A percentile compares a stretch with the other conserved stretches of the same genome.
Evolutionary conservation across 1,284 basidiomycete species (phyloP).

Genomic region (Trametes hirsuta): DNA sequence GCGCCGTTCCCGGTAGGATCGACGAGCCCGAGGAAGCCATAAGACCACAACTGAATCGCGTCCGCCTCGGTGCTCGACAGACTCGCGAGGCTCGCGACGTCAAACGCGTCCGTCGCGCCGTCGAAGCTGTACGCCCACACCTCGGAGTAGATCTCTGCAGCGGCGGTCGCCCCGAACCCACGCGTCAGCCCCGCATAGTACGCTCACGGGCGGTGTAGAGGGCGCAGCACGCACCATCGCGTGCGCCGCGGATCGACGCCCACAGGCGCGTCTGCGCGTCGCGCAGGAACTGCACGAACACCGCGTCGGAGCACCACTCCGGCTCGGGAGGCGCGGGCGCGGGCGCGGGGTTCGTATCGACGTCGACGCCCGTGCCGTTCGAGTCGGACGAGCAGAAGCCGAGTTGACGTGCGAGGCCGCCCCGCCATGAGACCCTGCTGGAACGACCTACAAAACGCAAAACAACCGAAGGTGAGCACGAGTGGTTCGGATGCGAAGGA

Average conservation of each 20-base stretch:
- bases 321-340: conserved; percentile 27
- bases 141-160: conserved; percentile 29
- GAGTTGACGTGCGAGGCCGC: conserved; percentile 43
- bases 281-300: conserved; percentile 34
- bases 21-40: conserved; percentile 24
- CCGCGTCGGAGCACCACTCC: conserved; percentile 41
- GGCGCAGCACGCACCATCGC: conserved; percentile 24
- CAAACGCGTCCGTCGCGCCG: conserved; percentile 27
- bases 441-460: background rate
- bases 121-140: conserved; percentile 34
- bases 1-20: conserved; percentile 10
- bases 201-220: too few relatives aligned
- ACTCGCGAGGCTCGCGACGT: conserved; percentile 27
- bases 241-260: conserved; percentile 42
- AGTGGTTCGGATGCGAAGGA: too few relatives aligned
- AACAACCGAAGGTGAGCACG: background rate
- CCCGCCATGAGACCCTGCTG: conserved; percentile 49
- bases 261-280: conserved; percentile 42
- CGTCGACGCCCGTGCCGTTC: conserved; percentile 24
- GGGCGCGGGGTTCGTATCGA: conserved; percentile 22
- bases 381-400: conserved; percentile 35
- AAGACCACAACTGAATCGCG: conserved; percentile 33
- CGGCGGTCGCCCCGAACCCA: background rate
- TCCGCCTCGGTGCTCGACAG: conserved; percentile 32
- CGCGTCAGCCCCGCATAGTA: too few relatives aligned